Conservation (phyloP, 2,329 filamentous ascomycete genomes). For the Aspergillus sergii region DNA sequence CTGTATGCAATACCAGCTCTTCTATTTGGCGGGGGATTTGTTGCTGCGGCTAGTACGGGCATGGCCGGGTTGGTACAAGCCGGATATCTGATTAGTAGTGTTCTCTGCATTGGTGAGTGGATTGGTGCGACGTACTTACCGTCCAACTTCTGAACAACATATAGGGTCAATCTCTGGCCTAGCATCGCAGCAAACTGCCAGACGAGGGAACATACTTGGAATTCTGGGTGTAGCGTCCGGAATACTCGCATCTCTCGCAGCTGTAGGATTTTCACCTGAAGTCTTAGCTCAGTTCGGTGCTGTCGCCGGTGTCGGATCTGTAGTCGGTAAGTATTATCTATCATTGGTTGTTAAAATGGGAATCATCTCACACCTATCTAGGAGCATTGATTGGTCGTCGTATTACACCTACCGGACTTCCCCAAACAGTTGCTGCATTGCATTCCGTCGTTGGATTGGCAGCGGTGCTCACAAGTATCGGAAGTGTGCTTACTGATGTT, state of each 20-base stretch:
- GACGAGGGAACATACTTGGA: conserved; percentile 82
- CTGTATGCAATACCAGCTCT: conserved; percentile 77
- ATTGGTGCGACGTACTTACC: neutral
- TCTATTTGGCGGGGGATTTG: conserved; percentile 77
- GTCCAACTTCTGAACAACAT: neutral
- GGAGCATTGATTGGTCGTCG: conserved; percentile 79
- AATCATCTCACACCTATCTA: conserved; percentile 12
- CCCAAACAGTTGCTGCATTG: conserved; percentile 84
- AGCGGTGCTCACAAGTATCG: conserved; percentile 84
- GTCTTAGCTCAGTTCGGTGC: conserved; percentile 78
- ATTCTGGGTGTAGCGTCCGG: conserved; percentile 83
- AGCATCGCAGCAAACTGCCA: conserved; percentile 78
- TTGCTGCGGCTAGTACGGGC: conserved; percentile 78
- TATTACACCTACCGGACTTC: conserved; percentile 84
- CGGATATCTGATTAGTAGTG: conserved; percentile 80
- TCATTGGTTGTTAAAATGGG: neutral
- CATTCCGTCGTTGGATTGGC: conserved; percentile 90
- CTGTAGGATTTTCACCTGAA: conserved; percentile 77
- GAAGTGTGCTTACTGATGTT: conserved; percentile 77
- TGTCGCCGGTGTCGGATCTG: conserved; percentile 70
- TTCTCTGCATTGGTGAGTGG: conserved; percentile 72
- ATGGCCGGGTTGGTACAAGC: conserved; percentile 84
- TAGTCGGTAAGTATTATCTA: conserved; percentile 53
- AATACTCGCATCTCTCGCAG: conserved; percentile 78
- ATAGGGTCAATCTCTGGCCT: conserved; percentile 72